Percentiles rank a stretch among this genome's conserved stretches.
phyloP scores from a whole-genome alignment of 139 green algal genomes.

The Coccomyxa sp. region DNA sequence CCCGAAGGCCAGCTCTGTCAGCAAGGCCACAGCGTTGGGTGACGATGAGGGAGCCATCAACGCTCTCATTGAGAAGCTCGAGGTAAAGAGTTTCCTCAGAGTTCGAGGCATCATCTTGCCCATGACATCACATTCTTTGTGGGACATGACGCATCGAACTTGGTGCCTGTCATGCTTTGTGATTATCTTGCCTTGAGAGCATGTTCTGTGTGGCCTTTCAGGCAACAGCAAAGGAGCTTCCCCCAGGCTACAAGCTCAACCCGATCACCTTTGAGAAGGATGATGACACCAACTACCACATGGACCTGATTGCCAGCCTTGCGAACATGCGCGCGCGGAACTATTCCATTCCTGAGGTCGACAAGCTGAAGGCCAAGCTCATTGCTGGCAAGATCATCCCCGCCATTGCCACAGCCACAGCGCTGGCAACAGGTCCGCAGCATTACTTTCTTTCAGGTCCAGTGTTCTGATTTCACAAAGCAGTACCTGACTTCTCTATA shows the following conservation, averaged over 20 bases:
- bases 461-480: not conserved
- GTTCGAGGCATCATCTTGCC: too few relatives aligned
- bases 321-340: slow-evolving; percentile 98
- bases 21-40: not conserved
- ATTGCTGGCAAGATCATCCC: slow-evolving; percentile 98
- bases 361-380: slow-evolving; percentile 95
- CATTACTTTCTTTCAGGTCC: not conserved
- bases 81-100: slow-evolving; percentile 15
- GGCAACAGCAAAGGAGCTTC: slow-evolving; percentile 34
- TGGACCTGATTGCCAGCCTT: slow-evolving; percentile 90
- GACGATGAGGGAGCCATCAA: slow-evolving; percentile 51
- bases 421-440: slow-evolving; percentile 76
- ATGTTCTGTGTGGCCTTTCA: slow-evolving; percentile 4
- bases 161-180: slow-evolving; percentile 24
- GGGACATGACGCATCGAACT: not conserved
- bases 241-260: slow-evolving; percentile 50
- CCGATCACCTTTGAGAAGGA: slow-evolving; percentile 93
- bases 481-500: too few relatives aligned
- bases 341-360: slow-evolving; percentile 82
- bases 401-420: slow-evolving; percentile 96
- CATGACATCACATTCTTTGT: too few relatives aligned
- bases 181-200: not conserved
- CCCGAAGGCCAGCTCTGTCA: slow-evolving; percentile 69
- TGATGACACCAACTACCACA: slow-evolving; percentile 97
- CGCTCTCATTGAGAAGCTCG: slow-evolving; percentile 60